phyloP scores from a whole-genome alignment of 1,139 yeast species.

The Yamadazyma trypodendri region DNA sequence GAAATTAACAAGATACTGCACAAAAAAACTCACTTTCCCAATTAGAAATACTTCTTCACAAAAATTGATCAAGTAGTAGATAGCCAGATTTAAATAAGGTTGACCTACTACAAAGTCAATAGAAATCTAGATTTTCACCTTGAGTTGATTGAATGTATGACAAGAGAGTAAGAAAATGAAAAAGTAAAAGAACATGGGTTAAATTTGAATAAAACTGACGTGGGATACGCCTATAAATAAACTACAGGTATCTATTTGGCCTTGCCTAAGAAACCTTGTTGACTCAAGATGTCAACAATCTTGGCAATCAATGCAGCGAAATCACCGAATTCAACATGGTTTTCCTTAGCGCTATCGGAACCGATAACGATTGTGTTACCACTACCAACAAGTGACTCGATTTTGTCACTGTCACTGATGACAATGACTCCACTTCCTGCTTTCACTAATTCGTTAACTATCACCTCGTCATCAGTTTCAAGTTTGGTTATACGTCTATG shows the following conservation, averaged over 20 bases:
- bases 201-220: no score
- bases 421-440: conserved; percentile 90
- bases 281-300: conserved; percentile 67
- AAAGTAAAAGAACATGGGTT: no score
- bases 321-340: conserved; percentile 17
- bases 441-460: conserved; percentile 79
- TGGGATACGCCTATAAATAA: no score
- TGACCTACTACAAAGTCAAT: no score
- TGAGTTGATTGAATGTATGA: no score
- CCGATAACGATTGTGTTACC: conserved; percentile 29
- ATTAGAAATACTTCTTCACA: no score
- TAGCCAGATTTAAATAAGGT: no score
- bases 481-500: conserved; percentile 81
- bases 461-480: conserved; percentile 54
- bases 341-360: conserved; percentile 12
- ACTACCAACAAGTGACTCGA: conserved; percentile 46
- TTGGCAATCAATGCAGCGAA: conserved; percentile 60
- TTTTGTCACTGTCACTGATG: conserved; percentile 28
- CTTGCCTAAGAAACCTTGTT: conserved; percentile 63
- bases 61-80: no score
- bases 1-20: no score
- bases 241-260: background rate
- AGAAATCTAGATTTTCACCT: no score
- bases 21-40: no score
- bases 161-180: no score